These are phyloP conservation scores for Hyphodiscus hymeniophilus DNA, from an alignment of 495 filamentous ascomycete genomes.

Conservation along the genomic window DNA sequence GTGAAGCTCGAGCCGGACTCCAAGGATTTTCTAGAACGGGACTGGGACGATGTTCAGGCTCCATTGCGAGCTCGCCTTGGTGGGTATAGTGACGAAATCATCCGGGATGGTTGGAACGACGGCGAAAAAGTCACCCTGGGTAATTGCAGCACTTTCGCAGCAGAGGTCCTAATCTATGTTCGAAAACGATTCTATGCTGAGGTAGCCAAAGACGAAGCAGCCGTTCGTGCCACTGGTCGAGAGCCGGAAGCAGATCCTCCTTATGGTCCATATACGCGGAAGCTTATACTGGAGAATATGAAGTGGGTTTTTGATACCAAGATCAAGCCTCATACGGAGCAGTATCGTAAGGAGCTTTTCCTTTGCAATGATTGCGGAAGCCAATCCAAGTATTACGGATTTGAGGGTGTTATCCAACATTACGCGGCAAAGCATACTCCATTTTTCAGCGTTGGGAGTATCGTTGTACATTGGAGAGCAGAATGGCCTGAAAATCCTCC, in stretches of 20 bases:
- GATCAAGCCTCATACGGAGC: slow-evolving; percentile 56
- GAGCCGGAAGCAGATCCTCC: slow-evolving; percentile 34
- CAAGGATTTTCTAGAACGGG: slow-evolving; percentile 50
- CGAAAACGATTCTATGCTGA: slow-evolving; percentile 54
- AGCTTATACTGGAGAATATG: slow-evolving; percentile 72
- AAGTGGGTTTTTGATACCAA: slow-evolving; percentile 75
- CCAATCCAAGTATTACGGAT: slow-evolving; percentile 55
- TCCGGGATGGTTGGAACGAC: slow-evolving; percentile 48
- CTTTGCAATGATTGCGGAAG: slow-evolving; percentile 61
- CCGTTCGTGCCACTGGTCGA: slow-evolving; percentile 34
- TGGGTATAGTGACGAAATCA: slow-evolving; percentile 54
- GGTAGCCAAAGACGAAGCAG: slow-evolving; percentile 39
- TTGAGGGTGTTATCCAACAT: slow-evolving; percentile 73
- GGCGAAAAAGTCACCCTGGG: slow-evolving; percentile 49
- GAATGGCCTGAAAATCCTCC: slow-evolving; percentile 72
- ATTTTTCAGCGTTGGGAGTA: slow-evolving; percentile 57
- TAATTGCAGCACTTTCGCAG: slow-evolving; percentile 54
- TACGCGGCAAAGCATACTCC: slow-evolving; percentile 71
- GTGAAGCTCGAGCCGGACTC: slow-evolving; percentile 39
- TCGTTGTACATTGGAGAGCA: slow-evolving; percentile 66
- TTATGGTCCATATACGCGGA: slow-evolving; percentile 45
- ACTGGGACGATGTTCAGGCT: slow-evolving; percentile 60
- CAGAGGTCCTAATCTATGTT: slow-evolving; percentile 54
- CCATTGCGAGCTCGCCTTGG: slow-evolving; percentile 52
- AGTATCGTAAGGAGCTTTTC: slow-evolving; percentile 59